phyloP scores from a whole-genome alignment of 1,284 basidiomycete genomes.

The Sporisorium graminicola region DNA sequence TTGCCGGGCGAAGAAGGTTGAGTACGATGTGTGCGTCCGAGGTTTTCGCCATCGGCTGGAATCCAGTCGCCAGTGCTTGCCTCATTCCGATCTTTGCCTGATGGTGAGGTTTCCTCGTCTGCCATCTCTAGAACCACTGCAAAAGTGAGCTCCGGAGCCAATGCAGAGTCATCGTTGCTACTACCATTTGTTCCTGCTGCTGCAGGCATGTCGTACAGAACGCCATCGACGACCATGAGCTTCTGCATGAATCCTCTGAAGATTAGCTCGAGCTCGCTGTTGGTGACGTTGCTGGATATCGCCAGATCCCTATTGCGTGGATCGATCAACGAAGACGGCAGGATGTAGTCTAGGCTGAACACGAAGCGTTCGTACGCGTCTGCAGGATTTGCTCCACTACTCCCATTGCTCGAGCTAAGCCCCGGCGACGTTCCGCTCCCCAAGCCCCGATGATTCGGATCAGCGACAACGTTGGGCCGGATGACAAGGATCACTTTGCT shows the following conservation, averaged over 20 bases:
- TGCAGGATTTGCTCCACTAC: neutral
- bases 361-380: conserved; percentile 77
- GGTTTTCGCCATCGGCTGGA: conserved; percentile 33
- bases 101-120: conserved; percentile 72
- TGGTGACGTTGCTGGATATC: conserved; percentile 78
- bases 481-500: conserved; percentile 27
- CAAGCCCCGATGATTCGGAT: neutral
- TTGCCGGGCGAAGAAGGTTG: neutral
- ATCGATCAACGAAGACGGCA: conserved; percentile 80
- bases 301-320: conserved; percentile 73
- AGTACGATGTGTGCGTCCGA: conserved; percentile 19
- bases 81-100: conserved; percentile 23
- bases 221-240: conserved; percentile 82
- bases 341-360: conserved; percentile 75
- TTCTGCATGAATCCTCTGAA: conserved; percentile 88
- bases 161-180: conserved; percentile 9
- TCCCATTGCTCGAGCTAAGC: conserved; percentile 1
- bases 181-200: conserved; percentile 9
- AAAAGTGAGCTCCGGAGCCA: conserved; percentile 81
- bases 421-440: conserved; percentile 22
- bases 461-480: conserved; percentile 23
- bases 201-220: conserved; percentile 72
- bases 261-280: conserved; percentile 78
- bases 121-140: conserved; percentile 84
- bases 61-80: conserved; percentile 49